A percentile compares a stretch with the other conserved stretches of the same genome.
Evolutionary conservation across 192 early-diverging fungal genomes (phyloP).

Genomic region (Pilobolus umbonatus): DNA sequence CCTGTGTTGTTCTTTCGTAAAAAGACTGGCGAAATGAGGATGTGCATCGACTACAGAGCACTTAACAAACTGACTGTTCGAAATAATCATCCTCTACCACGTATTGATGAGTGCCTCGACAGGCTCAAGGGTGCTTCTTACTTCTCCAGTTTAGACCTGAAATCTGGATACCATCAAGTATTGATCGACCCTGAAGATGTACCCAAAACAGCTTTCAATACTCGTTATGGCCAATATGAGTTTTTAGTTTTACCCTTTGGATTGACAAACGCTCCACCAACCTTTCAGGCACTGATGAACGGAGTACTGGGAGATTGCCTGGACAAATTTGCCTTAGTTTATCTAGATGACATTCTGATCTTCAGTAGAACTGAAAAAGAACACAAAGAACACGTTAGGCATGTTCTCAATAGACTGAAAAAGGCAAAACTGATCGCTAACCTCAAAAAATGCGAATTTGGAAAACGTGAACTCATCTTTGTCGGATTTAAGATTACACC

Average conservation of each 20-base stretch:
- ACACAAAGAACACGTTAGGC: conserved; percentile 7
- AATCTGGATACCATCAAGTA: conserved; percentile 22
- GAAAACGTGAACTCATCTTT: not conserved
- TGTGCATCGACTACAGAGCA: conserved; percentile 40
- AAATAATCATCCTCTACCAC: conserved; percentile 37
- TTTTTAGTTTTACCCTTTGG: conserved; percentile 33
- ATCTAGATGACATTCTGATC: conserved; percentile 41
- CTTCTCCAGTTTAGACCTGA: conserved; percentile 22
- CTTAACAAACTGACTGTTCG: conserved; percentile 36
- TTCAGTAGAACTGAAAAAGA: conserved; percentile 24
- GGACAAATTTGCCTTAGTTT: conserved; percentile 20
- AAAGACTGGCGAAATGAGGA: not conserved
- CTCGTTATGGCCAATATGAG: conserved; percentile 4
- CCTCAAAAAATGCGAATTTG: not conserved
- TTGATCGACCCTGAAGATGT: not conserved
- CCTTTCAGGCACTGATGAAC: conserved; percentile 16
- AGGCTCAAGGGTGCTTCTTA: conserved; percentile 7
- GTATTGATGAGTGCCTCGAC: conserved; percentile 30
- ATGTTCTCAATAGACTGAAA: conserved; percentile 10
- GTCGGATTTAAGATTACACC: conserved; percentile 13
- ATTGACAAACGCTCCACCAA: conserved; percentile 20
- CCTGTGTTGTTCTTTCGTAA: conserved; percentile 40
- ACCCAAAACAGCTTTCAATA: not conserved
- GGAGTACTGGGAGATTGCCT: not conserved
- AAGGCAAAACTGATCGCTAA: not conserved